Evolutionary conservation across 208 protist species (phyloP).

Genomic region (Trypanosoma grayi): DNA sequence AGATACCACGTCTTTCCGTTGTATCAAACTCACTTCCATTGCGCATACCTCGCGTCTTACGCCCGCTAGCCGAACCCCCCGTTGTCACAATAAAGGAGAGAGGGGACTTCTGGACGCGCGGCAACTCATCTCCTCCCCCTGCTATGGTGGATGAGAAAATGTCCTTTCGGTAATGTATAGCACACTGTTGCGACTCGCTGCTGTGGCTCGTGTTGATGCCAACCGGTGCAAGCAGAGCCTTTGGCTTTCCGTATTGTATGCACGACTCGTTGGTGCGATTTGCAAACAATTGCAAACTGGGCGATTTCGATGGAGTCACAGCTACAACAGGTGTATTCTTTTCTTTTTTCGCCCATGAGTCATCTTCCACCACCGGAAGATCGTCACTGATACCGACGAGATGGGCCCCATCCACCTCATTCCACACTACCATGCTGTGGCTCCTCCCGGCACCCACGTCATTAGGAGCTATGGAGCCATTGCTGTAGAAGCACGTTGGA

Average conservation of each 20-base stretch:
- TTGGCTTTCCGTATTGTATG: neutral
- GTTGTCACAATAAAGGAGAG: conserved; percentile 4
- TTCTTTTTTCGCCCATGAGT: neutral
- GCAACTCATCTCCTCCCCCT: neutral
- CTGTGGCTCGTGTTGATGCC: conserved; percentile 12
- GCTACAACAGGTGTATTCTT: neutral
- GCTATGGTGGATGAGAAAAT: neutral
- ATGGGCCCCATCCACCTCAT: neutral
- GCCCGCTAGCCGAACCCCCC: neutral
- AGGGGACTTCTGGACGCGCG: neutral
- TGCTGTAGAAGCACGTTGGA: neutral
- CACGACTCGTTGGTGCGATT: conserved; percentile 10
- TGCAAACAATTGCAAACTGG: neutral
- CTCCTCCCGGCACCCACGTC: neutral
- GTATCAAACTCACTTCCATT: neutral
- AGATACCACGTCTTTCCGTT: conserved; percentile 1
- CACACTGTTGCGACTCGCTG: neutral
- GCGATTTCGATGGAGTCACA: neutral
- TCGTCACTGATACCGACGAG: neutral
- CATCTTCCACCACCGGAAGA: neutral
- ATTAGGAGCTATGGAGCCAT: neutral
- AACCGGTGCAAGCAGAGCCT: neutral
- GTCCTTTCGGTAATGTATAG: neutral
- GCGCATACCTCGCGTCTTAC: neutral
- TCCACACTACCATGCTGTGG: neutral